Evolutionary conservation across 2,329 filamentous ascomycete genomes (phyloP), one percentile per base, ranked within the genome.

Genomic region (Fusarium lateritium): DNA sequence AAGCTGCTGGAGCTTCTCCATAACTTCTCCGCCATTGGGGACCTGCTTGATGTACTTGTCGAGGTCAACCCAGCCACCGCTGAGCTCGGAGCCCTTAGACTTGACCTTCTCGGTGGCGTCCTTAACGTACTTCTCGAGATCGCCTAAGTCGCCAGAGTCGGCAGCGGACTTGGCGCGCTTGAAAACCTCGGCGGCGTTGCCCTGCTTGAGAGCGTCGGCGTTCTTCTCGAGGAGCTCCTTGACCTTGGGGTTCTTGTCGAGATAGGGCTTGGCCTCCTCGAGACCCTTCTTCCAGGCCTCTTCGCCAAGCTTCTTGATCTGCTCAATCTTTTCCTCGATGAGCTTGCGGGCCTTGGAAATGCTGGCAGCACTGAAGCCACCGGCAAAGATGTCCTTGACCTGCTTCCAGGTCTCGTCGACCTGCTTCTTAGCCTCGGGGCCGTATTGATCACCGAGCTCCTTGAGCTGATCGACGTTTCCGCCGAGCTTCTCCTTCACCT

Each of bases 351-450:
- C 84, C 73, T 88, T 89, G 53, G 86, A 82, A 0, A 86, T 70
- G 44, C 82, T 87, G 17, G 79, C 77, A 0, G 83, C 81, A 49
- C 83, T 88, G 53, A 92, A 75, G 4, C 91, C 91, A 15, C 84
- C 84, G 45, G 88, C 85, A 56, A 92, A 76, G 47, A 93, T 84
- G 39, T 91, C 87, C 70, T 84, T 84, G 69, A 92, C 81, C 76
- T 94, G 85, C 28, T 84, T 77, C 87, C 90, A 93, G 2, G 91
- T 92, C 78, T 91, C 84, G 56, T 94, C 89, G 7, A 92, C 86
- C 77, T 92, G 86, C 83, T 93, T 90, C 85, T 93, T 92, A 0
- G 90, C 91, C 75, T 94, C 90, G 0, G 91, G 92, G 0, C 92
- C 92, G 73, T 91, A 91, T 62, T 88, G 83, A 15, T 93, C 86